Evolutionary conservation across 495 filamentous ascomycete genomes (phyloP), one percentile per base, ranked within the genome.

Genomic region (Aspergillus homomorphus): DNA sequence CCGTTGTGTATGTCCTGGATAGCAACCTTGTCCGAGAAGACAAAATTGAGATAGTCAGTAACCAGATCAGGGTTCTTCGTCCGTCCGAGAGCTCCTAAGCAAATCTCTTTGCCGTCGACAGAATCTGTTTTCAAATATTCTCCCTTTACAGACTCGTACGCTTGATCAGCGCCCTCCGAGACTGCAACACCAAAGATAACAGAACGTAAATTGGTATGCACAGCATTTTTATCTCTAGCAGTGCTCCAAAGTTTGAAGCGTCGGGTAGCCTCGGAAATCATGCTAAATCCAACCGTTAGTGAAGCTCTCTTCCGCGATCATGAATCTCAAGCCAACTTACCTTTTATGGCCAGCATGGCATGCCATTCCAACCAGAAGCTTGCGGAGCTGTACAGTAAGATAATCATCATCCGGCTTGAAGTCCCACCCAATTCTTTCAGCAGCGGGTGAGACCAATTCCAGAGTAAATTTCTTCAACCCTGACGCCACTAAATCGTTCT

Each of bases 91-190:
- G 88, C 82, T 45, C 82, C 73, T 10, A 98, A 81, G 63, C 84
- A 86, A 53, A 93, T 89, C 65, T 98, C 92, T 72, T 90, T 92
- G 57, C 90, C 91, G 65, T 97, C 94, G 28, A 96, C 84, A 7
- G 91, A 87, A 33, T 87, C 87, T 1, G 91, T 95, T 23, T 75
- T 83, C 42, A 83, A 79, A 77, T 89, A 98, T 71, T 96, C 90
- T 9, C 90, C 77, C 76, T 92, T 89, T 28, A 98, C 82, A 6
- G 84, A 81, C 26, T 89, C 83, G 65, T 89, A 91, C 54, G 84
- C 86, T 9, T 80, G 65, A 7, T 80, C 76, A 50, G 89, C 85
- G 23, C 85, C 84, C 56, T 88, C 78, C 26, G 81, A 81, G 28
- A 97, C 78, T n/a, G 83, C 87, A 45, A 89, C 86, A 45, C 84